Percentiles rank a stretch among this genome's conserved stretches.
Conservation (phyloP, 108 stramenopile species). For the Skeletonema potamos region DNA sequence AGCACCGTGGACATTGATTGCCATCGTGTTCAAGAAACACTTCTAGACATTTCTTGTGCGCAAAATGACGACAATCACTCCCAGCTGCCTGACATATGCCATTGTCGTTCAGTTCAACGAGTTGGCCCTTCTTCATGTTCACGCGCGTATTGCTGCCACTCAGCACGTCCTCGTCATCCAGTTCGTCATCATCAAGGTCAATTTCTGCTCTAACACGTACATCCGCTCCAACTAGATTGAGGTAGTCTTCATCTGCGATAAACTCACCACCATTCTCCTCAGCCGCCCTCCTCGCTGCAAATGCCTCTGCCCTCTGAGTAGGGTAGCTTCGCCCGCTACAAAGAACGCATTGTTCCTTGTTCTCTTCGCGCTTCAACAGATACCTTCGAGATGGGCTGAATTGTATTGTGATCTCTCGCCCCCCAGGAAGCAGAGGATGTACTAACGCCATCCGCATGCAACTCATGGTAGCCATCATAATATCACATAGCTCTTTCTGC, state of each 20-base stretch:
- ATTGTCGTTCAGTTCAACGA: neutral
- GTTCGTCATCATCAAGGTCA: slow-evolving; percentile 10
- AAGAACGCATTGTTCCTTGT: slow-evolving; percentile 22
- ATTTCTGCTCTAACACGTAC: neutral
- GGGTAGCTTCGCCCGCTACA: slow-evolving; percentile 17
- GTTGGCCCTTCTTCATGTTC: slow-evolving; percentile 12
- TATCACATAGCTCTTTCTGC: slow-evolving; percentile 15
- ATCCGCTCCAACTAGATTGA: slow-evolving; percentile 4
- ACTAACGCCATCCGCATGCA: slow-evolving; percentile 34
- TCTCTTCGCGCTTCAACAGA: slow-evolving; percentile 26
- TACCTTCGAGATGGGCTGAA: slow-evolving; percentile 32
- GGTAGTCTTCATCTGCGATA: slow-evolving; percentile 5
- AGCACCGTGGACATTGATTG: slow-evolving; percentile 32
- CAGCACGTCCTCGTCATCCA: slow-evolving; percentile 21
- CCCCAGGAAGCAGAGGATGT: slow-evolving; percentile 36
- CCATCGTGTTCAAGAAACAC: neutral
- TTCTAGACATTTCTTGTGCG: slow-evolving; percentile 33
- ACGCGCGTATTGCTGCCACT: neutral
- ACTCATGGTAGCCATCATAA: slow-evolving; percentile 43
- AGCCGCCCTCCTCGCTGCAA: neutral
- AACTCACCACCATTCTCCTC: slow-evolving; percentile 12
- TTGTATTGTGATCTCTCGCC: slow-evolving; percentile 32
- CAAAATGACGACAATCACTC: slow-evolving; percentile 32
- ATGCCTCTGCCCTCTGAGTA: slow-evolving; percentile 19
- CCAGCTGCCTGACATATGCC: slow-evolving; percentile 24